Evolutionary conservation across 1,284 basidiomycete genomes (phyloP).

Genomic region (Ceratobasidium sp.): DNA sequence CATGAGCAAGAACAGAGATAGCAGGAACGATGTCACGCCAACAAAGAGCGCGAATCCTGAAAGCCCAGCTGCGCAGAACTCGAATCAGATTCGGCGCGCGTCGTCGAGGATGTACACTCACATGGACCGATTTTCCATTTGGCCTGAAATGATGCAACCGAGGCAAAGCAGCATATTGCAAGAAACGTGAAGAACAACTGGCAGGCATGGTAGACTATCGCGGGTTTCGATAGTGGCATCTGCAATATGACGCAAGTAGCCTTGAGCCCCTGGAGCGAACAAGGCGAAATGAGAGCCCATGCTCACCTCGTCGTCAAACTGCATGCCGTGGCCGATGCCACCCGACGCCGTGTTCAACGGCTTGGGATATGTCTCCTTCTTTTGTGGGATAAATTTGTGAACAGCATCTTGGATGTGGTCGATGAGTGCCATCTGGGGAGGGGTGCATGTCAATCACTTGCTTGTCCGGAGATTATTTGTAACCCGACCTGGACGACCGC

Average conservation of each 20-base stretch:
- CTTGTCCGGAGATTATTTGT: no score
- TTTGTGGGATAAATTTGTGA: slow-evolving; percentile 52
- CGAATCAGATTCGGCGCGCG: slow-evolving; percentile 6
- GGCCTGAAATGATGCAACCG: slow-evolving; percentile 84
- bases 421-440: slow-evolving; percentile 47
- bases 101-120: slow-evolving; percentile 54
- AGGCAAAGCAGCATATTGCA: slow-evolving; percentile 85
- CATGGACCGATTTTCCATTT: slow-evolving; percentile 83
- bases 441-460: no score
- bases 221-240: slow-evolving; percentile 85
- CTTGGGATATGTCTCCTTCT: slow-evolving; percentile 45
- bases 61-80: slow-evolving; percentile 70
- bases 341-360: slow-evolving; percentile 54
- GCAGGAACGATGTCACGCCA: slow-evolving; percentile 70
- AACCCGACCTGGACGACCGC: slow-evolving; percentile 23
- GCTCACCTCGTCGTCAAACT: slow-evolving; percentile 73
- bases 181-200: slow-evolving; percentile 91
- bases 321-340: slow-evolving; percentile 63
- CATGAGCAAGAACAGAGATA: slow-evolving; percentile 73
- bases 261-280: slow-evolving; percentile 42
- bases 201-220: slow-evolving; percentile 72
- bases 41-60: slow-evolving; percentile 86
- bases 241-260: slow-evolving; percentile 49
- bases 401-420: slow-evolving; percentile 51
- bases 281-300: slow-evolving; percentile 40